Conservation (phyloP, 768 basidiomycete genomes). For the Russula lepida region DNA sequence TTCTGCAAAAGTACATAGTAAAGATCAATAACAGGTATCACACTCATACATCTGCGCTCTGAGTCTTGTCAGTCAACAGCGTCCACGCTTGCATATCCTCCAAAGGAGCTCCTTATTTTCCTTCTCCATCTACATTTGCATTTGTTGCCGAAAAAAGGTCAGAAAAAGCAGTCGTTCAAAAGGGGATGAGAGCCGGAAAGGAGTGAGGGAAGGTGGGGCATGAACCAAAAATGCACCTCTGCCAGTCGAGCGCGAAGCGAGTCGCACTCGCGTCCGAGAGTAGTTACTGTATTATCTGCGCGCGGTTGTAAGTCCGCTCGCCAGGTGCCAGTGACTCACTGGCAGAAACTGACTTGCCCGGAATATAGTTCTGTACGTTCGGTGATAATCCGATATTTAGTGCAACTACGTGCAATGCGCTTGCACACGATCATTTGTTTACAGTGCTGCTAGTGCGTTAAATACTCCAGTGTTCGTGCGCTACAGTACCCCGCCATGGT, state of each 20-base stretch:
- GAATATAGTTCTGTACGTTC: no score
- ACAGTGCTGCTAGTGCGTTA: neutral
- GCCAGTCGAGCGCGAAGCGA: conserved; percentile 32
- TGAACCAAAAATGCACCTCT: conserved; percentile 25
- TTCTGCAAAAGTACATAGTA: neutral
- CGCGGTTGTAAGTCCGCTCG: conserved; percentile 56
- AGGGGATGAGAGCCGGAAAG: neutral
- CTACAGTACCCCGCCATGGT: no score
- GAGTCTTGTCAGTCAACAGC: conserved; percentile 32
- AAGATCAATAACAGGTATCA: neutral
- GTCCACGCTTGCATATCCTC: conserved; percentile 50
- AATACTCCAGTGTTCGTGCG: neutral
- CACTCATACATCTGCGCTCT: conserved; percentile 18
- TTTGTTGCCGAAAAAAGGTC: neutral
- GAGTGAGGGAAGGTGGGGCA: neutral
- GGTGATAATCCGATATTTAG: no score
- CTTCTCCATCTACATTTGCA: conserved; percentile 41
- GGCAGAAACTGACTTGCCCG: no score
- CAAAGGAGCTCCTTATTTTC: conserved; percentile 46
- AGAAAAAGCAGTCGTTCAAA: neutral
- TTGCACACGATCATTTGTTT: neutral
- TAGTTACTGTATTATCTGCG: conserved; percentile 55
- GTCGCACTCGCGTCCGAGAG: conserved; percentile 40
- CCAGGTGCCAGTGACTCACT: no score
- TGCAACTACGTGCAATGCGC: no score